Evolutionary conservation across 2,329 filamentous ascomycete genomes (phyloP), one percentile per base, ranked within the genome.

Genomic region (Ophiobolus disseminans): DNA sequence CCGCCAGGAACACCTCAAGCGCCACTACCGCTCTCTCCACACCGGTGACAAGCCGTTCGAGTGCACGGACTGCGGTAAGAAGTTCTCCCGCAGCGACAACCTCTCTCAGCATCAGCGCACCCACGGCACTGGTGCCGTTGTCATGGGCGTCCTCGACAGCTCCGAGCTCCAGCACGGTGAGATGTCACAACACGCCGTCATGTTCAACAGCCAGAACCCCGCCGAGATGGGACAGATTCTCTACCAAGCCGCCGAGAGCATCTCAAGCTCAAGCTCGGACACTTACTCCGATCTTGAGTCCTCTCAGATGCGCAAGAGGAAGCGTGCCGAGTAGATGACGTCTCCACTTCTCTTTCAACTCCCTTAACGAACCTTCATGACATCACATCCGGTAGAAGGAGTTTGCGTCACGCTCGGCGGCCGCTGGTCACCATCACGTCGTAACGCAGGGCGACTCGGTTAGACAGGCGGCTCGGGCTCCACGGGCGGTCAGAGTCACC

Each of bases 1-100:
- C 55, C 90, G 94, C 55, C 94, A 99, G 77, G 94, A 99, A 76
- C 94, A 99, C 71, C 85, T 99, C 52, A 99, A 99, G 86, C 90
- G 94, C 56, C 94, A 99, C 81, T 96, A 96, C 82, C 88, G 94
- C 63, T 97, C 94, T 49, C 90, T 99, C 38, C 94, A 99, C 82
- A 99, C 94, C 1, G 88, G 96, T 70, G 94, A 97, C 73, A 99
- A 97, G 86, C 94, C 94, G 4, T 99, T 97, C 68, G 91, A 96
- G 78, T 99, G 94, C 82, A 85, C 86, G 60, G 93, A 99, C 78
- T 99, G 94, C 69, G 93, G 94, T 65, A 99, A 99, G 88, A 97
- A 96, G 81, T 99, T 97, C 79, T 97, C 93, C 16, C 88, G 94
- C 66, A 96, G 90, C 64, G 94, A 99, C 78, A 99, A 99, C 80